Evolutionary conservation across 495 filamentous ascomycete species (phyloP).

Genomic region (Neohortaea acidophila): DNA sequence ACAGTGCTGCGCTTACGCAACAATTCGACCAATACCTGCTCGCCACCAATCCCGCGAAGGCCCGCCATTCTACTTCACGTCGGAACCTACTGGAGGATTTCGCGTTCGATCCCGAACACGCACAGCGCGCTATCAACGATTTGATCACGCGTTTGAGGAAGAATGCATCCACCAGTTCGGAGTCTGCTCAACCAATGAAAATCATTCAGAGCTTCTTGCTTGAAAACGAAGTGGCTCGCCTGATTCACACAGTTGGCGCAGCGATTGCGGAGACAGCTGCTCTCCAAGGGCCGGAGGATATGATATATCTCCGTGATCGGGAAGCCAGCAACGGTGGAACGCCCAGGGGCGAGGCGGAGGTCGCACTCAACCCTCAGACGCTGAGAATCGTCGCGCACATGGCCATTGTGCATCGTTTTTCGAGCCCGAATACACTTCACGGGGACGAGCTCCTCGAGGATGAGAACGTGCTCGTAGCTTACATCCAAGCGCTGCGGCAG

Average conservation of each 20-base stretch:
- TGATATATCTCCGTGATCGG: not conserved
- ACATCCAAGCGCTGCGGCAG: constrained; percentile 61
- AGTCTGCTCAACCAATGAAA: constrained; percentile 43
- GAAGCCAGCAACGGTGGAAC: not conserved
- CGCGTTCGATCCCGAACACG: constrained; percentile 38
- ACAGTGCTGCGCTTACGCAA: constrained; percentile 62
- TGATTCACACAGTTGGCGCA: constrained; percentile 10
- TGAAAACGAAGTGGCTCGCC: constrained; percentile 28
- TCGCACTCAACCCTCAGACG: constrained; percentile 12
- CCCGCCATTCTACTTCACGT: constrained; percentile 25
- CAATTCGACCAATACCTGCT: constrained; percentile 50
- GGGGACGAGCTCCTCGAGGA: constrained; percentile 20
- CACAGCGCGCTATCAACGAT: constrained; percentile 32
- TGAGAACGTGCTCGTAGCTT: constrained; percentile 60
- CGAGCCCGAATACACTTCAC: constrained; percentile 1
- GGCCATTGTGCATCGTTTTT: constrained; percentile 20
- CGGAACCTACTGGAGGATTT: constrained; percentile 40
- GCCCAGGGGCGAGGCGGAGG: not conserved
- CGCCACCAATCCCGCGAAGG: constrained; percentile 30
- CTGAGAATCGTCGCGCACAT: constrained; percentile 28
- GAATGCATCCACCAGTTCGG: constrained; percentile 24
- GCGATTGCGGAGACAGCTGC: constrained; percentile 7
- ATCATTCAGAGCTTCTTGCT: constrained; percentile 52
- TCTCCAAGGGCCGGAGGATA: not conserved
- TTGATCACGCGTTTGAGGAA: constrained; percentile 2